Base-by-base conservation (phyloP, 139 green algal species). In the Ostreobium quekettii region DNA sequence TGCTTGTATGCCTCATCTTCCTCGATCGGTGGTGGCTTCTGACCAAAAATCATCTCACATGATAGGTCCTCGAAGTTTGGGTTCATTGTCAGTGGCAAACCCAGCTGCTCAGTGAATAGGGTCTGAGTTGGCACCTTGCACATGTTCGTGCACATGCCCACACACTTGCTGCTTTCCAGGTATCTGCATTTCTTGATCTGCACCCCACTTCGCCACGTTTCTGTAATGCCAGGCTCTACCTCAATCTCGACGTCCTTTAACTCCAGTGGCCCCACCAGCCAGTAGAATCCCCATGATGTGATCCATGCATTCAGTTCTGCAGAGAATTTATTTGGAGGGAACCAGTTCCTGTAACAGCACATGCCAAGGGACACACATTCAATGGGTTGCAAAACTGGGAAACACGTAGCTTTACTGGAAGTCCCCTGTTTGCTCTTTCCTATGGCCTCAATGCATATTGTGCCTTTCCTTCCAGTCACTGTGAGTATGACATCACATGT, bases 31-130 rank as follows among this genome's bases (percentile, higher is more conserved):
- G 78, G 78, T 2, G 82, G 82, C 4, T 59, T 63, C 74, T 87
- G 76, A 0, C 83, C 83, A 71, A 89, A 89, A 7, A 87, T 80
- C 83, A 89, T 89, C 2, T 80, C 70, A 64, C 83, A 89, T 2
- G 71, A 81, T 22, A 89, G 68, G 64, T 86, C 77, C 35, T 88
- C 82, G 72, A 85, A 88, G 61, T 88, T 78, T 39, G 82, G 82
- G 42, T 84, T 84, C 81, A 89, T 87, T 24, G 77, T 85, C 2
- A 89, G 76, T 15, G 83, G 83, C 70, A 89, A 61, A 1, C 83
- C 83, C 62, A 89, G 81, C 5, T 86, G 75, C 4, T 84, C 57
- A 1, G 76, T 83, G 63, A 83, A 85, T 57, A 85, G 86, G 29
- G 47, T 61, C 74, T 89, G 80, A 8, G 80, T 89, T 8, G 82